These are phyloP conservation scores for Clathrus columnatus DNA, from an alignment of 768 basidiomycete species.

Conservation along the genomic window DNA sequence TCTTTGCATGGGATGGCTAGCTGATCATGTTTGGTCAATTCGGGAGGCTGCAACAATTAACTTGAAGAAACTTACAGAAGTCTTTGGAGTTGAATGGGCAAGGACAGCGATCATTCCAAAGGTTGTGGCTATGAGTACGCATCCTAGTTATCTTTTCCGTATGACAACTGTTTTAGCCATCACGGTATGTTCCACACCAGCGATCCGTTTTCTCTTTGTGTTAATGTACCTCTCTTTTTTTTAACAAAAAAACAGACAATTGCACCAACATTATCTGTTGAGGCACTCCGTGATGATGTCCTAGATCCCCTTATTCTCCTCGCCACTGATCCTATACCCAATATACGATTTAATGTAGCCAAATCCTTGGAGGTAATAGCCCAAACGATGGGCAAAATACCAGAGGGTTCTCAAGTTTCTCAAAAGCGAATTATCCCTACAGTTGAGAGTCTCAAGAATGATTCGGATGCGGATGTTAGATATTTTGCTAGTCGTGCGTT, in stretches of 20 bases:
- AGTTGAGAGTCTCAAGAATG: slow-evolving; percentile 78
- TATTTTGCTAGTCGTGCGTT: slow-evolving; percentile 84
- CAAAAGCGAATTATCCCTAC: slow-evolving; percentile 70
- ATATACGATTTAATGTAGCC: slow-evolving; percentile 98
- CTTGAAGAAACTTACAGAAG: slow-evolving; percentile 92
- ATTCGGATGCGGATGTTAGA: slow-evolving; percentile 91
- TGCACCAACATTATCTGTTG: slow-evolving; percentile 75
- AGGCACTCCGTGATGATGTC: slow-evolving; percentile 77
- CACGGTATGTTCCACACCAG: slow-evolving; percentile 49
- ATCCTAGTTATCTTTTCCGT: slow-evolving; percentile 93
- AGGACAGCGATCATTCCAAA: slow-evolving; percentile 89
- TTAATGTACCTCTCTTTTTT: slow-evolving; percentile 8
- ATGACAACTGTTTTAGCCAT: slow-evolving; percentile 99
- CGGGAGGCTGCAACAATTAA: slow-evolving; percentile 97
- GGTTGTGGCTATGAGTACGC: slow-evolving; percentile 93
- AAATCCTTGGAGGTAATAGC: slow-evolving; percentile 91
- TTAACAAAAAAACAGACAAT: no score
- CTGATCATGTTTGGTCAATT: slow-evolving; percentile 97
- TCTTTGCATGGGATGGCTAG: slow-evolving; percentile 98
- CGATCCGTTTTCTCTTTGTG: background rate
- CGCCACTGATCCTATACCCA: slow-evolving; percentile 87
- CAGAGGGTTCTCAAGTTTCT: slow-evolving; percentile 70
- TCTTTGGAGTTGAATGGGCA: slow-evolving; percentile 98
- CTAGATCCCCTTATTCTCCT: slow-evolving; percentile 77
- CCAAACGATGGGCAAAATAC: slow-evolving; percentile 47